Evolutionary conservation across 116 monocot genomes (phyloP).

Genomic region (Papilionanthe hybrid): DNA sequence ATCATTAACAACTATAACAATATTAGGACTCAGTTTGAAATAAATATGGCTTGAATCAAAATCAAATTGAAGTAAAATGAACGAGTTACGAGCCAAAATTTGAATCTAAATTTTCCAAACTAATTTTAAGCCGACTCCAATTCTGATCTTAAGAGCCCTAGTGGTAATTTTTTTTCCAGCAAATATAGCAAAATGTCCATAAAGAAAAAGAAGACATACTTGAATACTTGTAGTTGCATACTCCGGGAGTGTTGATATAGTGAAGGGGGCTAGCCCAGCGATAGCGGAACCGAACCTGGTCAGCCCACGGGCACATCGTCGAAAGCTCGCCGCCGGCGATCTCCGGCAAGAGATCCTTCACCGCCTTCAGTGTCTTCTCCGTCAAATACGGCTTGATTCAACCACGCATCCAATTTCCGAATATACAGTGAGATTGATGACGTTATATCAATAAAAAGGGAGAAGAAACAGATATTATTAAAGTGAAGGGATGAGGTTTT

Average conservation of each 20-base stretch:
- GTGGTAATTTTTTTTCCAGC: too few species aligned
- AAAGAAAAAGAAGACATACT: constrained; percentile 16
- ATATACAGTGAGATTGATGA: not conserved
- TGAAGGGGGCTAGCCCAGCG: constrained; percentile 51
- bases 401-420: not conserved
- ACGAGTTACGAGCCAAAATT: too few species aligned
- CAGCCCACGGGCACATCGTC: constrained; percentile 46
- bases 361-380: constrained; percentile 25
- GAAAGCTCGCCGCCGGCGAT: constrained; percentile 30
- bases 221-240: constrained; percentile 39
- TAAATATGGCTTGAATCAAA: too few species aligned
- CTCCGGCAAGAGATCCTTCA: constrained; percentile 40
- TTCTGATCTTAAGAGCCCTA: too few species aligned
- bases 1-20: too few species aligned
- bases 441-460: not conserved
- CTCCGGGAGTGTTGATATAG: constrained; percentile 34
- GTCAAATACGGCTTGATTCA: constrained; percentile 26
- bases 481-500: not conserved
- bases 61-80: too few species aligned
- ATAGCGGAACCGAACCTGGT: constrained; percentile 32
- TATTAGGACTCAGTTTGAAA: too few species aligned
- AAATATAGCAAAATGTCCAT: too few species aligned
- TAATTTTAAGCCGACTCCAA: too few species aligned
- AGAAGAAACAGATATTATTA: not conserved
- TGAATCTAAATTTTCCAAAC: too few species aligned